Conservation (phyloP, 805 yeast genomes). For the Schwanniomyces sp. region DNA sequence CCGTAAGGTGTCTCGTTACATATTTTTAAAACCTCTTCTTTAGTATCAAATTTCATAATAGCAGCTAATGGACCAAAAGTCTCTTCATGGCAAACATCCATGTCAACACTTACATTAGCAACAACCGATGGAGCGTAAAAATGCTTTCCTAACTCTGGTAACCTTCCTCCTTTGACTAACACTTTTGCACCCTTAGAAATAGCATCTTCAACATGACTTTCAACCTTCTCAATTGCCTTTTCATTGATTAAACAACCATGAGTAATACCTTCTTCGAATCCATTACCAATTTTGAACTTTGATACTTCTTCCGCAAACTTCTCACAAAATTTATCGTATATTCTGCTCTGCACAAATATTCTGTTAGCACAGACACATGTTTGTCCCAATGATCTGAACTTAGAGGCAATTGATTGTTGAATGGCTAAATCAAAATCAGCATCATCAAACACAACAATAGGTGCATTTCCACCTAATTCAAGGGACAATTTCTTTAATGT, state of each 20-base stretch:
- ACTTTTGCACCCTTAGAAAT: constrained; percentile 53
- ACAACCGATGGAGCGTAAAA: constrained; percentile 58
- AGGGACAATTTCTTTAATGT: constrained; percentile 69
- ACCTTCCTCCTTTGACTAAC: constrained; percentile 51
- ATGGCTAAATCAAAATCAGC: constrained; percentile 68
- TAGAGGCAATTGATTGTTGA: constrained; percentile 62
- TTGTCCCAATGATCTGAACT: constrained; percentile 77
- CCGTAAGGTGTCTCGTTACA: constrained; percentile 60
- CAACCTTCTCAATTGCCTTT: constrained; percentile 52
- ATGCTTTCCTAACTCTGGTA: constrained; percentile 48
- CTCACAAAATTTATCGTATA: constrained; percentile 62
- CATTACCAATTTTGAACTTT: constrained; percentile 55
- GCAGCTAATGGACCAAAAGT: constrained; percentile 69
- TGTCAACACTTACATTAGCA: constrained; percentile 49
- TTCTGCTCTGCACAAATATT: constrained; percentile 58
- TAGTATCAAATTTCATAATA: constrained; percentile 50
- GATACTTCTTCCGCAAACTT: constrained; percentile 48
- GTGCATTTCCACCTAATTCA: constrained; percentile 83
- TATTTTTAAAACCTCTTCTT: constrained; percentile 51
- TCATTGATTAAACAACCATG: constrained; percentile 59
- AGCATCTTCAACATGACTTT: constrained; percentile 55
- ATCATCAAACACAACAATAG: constrained; percentile 72
- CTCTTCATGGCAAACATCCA: constrained; percentile 55
- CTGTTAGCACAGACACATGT: constrained; percentile 82
- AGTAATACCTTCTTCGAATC: constrained; percentile 49